Evolutionary conservation across 2,329 filamentous ascomycete species (phyloP).

Genomic region (Penicillium griseofulvum): DNA sequence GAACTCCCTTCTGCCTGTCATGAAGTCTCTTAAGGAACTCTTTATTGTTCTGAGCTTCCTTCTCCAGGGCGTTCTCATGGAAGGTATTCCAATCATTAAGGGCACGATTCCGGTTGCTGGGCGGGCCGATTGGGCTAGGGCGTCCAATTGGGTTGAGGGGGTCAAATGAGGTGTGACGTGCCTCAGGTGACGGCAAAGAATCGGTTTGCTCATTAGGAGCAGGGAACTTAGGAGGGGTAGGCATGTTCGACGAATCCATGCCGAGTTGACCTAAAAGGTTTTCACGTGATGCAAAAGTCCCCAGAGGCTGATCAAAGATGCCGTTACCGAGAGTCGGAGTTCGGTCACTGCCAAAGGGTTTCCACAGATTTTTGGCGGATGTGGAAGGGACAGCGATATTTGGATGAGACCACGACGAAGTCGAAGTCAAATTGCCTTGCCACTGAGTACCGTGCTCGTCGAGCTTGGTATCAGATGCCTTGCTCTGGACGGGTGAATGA

Average conservation of each 20-base stretch:
- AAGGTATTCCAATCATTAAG: slow-evolving; percentile 47
- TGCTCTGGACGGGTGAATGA: slow-evolving; percentile 1
- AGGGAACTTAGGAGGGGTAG: slow-evolving; percentile 33
- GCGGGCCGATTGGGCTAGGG: slow-evolving; percentile 49
- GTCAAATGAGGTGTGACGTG: slow-evolving; percentile 38
- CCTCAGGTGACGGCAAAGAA: slow-evolving; percentile 41
- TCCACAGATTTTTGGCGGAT: slow-evolving; percentile 56
- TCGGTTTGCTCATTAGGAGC: slow-evolving; percentile 36
- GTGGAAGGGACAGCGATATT: slow-evolving; percentile 36
- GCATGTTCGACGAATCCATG: slow-evolving; percentile 41
- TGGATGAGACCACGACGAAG: slow-evolving; percentile 37
- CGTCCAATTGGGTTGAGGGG: slow-evolving; percentile 41
- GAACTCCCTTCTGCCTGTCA: slow-evolving; percentile 27
- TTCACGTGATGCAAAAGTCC: slow-evolving; percentile 46
- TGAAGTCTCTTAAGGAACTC: slow-evolving; percentile 41
- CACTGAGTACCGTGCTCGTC: slow-evolving; percentile 39
- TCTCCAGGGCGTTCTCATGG: slow-evolving; percentile 38
- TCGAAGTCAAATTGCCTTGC: slow-evolving; percentile 38
- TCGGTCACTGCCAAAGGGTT: slow-evolving; percentile 54
- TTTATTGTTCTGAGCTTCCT: slow-evolving; percentile 43
- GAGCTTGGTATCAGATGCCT: slow-evolving; percentile 25
- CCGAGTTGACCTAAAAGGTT: slow-evolving; percentile 42
- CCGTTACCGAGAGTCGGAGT: slow-evolving; percentile 63
- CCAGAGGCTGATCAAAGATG: slow-evolving; percentile 57
- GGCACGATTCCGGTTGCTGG: slow-evolving; percentile 34